These are phyloP conservation scores for Cucurbita pepo DNA, from an alignment of 306 rosid genomes.

Conservation along the genomic window DNA sequence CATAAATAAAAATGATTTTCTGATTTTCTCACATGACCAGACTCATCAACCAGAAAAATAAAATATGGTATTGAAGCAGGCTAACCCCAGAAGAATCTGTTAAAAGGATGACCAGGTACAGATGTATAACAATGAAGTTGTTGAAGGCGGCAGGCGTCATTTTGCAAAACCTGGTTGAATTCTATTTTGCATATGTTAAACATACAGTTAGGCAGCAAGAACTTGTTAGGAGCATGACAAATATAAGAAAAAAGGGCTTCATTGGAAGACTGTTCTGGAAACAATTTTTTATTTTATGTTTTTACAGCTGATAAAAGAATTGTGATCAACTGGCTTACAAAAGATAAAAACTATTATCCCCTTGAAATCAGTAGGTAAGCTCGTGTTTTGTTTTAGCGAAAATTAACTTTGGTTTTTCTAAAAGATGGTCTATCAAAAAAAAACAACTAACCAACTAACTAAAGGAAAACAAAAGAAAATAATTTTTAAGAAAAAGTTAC, in stretches of 20 bases:
- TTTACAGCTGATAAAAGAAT: not conserved
- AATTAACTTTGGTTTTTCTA: not conserved
- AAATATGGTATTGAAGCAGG: conserved; percentile 7
- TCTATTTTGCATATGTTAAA: conserved; percentile 38
- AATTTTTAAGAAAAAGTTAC: not conserved
- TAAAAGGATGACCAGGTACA: conserved; percentile 56
- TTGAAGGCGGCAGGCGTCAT: conserved; percentile 78
- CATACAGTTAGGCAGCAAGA: conserved; percentile 22
- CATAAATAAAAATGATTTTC: conserved; percentile 2
- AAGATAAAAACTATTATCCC: not conserved
- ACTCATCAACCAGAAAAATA: conserved; percentile 7
- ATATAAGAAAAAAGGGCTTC: not conserved
- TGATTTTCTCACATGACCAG: conserved; percentile 1
- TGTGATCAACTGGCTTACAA: not conserved
- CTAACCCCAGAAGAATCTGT: conserved; percentile 80
- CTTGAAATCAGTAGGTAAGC: not conserved
- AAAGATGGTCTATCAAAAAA: not conserved
- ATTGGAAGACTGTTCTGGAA: not conserved
- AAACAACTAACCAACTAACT: not conserved
- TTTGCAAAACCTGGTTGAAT: conserved; percentile 82
- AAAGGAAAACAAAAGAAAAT: not conserved
- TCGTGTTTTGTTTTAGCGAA: not conserved
- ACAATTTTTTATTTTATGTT: not conserved
- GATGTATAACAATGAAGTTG: conserved; percentile 91
- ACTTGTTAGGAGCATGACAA: conserved; percentile 12